phyloP scores from a whole-genome alignment of 164 flowering plant species.

The Sedum album region DNA sequence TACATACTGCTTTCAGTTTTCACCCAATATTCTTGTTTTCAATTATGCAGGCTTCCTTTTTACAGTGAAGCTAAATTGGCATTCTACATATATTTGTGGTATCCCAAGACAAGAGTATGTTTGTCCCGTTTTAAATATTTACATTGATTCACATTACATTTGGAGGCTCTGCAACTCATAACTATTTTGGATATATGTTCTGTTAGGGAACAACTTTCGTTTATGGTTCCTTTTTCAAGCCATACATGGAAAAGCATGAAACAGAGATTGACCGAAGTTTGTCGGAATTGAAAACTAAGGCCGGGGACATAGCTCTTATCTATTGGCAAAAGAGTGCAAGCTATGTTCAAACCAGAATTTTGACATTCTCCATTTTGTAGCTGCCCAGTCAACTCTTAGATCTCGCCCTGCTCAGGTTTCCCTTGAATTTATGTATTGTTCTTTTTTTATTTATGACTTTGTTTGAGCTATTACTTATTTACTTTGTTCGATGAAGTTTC shows the following conservation, averaged over 20 bases:
- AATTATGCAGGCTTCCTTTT: conserved; percentile 80
- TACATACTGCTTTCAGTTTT: conserved; percentile 13
- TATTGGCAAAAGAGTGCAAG: conserved; percentile 79
- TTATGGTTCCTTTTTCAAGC: conserved; percentile 82
- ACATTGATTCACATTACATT: neutral
- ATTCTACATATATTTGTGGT: conserved; percentile 84
- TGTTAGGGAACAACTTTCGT: conserved; percentile 84
- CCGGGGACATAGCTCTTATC: conserved; percentile 60
- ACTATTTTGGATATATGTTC: neutral
- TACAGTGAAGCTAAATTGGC: conserved; percentile 93
- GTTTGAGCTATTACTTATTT: neutral
- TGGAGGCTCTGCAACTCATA: neutral
- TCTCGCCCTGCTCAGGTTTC: conserved; percentile 40
- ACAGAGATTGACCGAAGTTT: conserved; percentile 82
- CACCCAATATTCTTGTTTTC: conserved; percentile 10
- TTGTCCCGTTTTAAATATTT: neutral
- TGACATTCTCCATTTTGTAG: conserved; percentile 78
- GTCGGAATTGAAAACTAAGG: conserved; percentile 71
- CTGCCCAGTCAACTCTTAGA: conserved; percentile 65
- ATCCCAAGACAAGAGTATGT: conserved; percentile 77
- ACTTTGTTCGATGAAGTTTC: neutral
- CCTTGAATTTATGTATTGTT: neutral
- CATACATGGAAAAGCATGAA: conserved; percentile 82
- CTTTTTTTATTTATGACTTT: neutral
- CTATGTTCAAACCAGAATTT: conserved; percentile 76